These are phyloP conservation scores for Parachaetomium inaequale DNA, from an alignment of 495 filamentous ascomycete genomes.

Conservation along the genomic window DNA sequence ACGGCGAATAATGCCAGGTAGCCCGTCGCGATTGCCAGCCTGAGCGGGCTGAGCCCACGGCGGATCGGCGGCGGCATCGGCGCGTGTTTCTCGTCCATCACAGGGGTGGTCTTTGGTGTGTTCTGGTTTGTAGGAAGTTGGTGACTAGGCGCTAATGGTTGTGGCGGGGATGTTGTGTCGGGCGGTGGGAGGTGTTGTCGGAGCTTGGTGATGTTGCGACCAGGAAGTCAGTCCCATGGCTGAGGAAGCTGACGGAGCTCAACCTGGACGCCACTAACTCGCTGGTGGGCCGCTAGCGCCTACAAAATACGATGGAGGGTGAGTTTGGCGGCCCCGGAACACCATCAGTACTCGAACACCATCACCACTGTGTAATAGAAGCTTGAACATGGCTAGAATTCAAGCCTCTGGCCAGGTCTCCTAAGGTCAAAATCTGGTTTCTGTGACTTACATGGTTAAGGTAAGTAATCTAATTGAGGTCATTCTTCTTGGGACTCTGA, in stretches of 20 bases:
- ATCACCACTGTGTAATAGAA: too few relatives aligned
- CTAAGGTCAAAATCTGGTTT: too few relatives aligned
- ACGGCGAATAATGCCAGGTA: slow-evolving; percentile 11
- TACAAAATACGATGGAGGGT: neutral
- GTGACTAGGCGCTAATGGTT: too few relatives aligned
- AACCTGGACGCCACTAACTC: neutral
- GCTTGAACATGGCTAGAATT: too few relatives aligned
- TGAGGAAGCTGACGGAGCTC: neutral
- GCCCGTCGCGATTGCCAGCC: slow-evolving; percentile 10
- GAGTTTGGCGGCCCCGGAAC: neutral
- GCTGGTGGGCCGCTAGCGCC: neutral
- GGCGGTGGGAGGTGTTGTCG: neutral
- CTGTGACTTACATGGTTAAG: too few relatives aligned
- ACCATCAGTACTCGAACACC: too few relatives aligned
- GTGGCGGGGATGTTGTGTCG: neutral
- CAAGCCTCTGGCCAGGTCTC: too few relatives aligned
- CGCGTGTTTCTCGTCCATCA: slow-evolving; percentile 22
- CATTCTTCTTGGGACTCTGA: neutral
- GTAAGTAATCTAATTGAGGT: neutral
- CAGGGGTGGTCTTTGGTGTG: neutral
- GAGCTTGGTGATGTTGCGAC: neutral
- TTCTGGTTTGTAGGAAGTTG: neutral
- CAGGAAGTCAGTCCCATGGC: neutral
- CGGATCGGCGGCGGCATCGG: slow-evolving; percentile 18
- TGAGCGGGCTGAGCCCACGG: slow-evolving; percentile 13